Base-by-base conservation (phyloP, 2,329 filamentous ascomycete genomes). In the Arachnomyces sp. region DNA sequence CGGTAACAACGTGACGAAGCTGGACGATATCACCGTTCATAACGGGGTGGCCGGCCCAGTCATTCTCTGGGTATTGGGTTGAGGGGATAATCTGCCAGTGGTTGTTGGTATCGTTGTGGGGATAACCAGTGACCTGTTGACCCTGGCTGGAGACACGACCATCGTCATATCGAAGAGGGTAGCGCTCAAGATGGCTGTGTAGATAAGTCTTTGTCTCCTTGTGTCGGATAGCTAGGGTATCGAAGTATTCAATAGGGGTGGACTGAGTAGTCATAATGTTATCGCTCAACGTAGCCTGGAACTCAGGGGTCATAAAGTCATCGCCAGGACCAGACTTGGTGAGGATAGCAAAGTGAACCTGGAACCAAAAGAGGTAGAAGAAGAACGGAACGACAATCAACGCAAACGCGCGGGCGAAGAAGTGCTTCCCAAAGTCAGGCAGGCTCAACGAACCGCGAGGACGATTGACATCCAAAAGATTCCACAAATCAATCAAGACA, bases 321-420 rank as follows among this genome's bases (percentile, higher is more conserved):
- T 98, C 92, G 39, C 92, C 92, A 33, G 92, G 90, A 28, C 92
- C 92, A 38, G 92, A 96, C 44, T 82, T 77, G 50, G 70, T 82
- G 47, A 98, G 74, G 54, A 98, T 86, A 33, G 86, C 75, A 63
- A 98, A 98, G 68, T 98, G 92, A 20, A 98, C 89, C 73, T 98
- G 92, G 81, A 98, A 98, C 92, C 92, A 98, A 74, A 98, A 96
- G 34, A 98, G 77, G 66, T 98, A 98, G 67, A 98, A 93, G 57
- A 96, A 73, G 73, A 98, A 95, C 11, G 92, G 92, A 51, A 96
- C 77, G 50, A 94, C 61, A 53, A 96, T 86, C 41, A 98, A 72
- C 11, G 84, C 89, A 48, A 93, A 71, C n/a, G 81, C 77, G 38
- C 92, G 84, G 47, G 92, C 92, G 30, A 71, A 76, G 60, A 98